Base-by-base conservation (phyloP, 306 rosid genomes). In the Boehmeria nivea region DNA sequence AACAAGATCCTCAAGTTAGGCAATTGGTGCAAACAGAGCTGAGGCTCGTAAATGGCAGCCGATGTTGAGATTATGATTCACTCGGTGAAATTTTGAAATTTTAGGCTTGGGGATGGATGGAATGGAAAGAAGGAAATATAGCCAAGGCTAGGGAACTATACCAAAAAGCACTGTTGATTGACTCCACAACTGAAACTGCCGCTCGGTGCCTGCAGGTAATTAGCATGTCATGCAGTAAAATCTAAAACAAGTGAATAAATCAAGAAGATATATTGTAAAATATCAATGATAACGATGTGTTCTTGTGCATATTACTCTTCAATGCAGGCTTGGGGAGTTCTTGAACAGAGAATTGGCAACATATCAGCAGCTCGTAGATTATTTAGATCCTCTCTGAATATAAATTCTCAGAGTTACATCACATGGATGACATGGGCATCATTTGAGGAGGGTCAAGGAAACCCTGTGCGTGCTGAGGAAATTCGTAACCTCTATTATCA, bases 61-160 rank as follows among this genome's bases (percentile, higher is more conserved):
- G 16, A 39, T 19, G 37, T 27, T 43, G 62, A 37, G 22, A 47
- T 40, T 63, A 19, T 24, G 22, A 47, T 56, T 66, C 26, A 55
- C 62, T 69, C 27, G 52, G 12, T 10, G 36, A 65, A 61, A 21
- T 21, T 65, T 56, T 42, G 78, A 72, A 25, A 45, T 51, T 72
- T 73, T 76, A 90, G 98, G 98, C 98, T 27, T 90, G 98, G 98
- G 98, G 98, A 60, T 90, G 98, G 98, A 90, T 90, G 95, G 98
- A 90, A 74, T 90, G 98, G 95, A 90, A 87, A 73, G 98, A 87
- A 84, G 89, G 95, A 46, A 86, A 90, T 64, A 66, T 87, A 38
- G 76, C 58, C 22, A 84, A 73, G 22, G 95, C 98, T 33, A 80
- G 98, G 76, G 78, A 72, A 52, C 74, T 90, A 50, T 90, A 90